Conservation (phyloP, 148 eudicot species). For the Selenicereus undatus region DNA sequence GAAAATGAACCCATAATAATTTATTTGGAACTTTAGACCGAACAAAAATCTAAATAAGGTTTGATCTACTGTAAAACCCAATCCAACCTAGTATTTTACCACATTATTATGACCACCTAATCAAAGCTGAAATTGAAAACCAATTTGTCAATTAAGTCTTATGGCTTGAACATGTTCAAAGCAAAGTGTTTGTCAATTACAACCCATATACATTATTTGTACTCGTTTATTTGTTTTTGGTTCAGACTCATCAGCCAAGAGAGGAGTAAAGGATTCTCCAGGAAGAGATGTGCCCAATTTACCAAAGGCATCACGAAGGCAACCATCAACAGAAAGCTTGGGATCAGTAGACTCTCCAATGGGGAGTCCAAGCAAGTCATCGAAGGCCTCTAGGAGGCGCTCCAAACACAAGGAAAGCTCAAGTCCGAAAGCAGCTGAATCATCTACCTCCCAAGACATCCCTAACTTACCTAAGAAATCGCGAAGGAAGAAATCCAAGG, state of each 20-base stretch:
- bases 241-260: conserved; percentile 8
- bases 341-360: conserved; percentile 31
- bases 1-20: too few relatives aligned
- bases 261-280: conserved; percentile 24
- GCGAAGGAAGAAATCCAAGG: conserved; percentile 62
- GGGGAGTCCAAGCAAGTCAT: conserved; percentile 27
- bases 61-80: too few relatives aligned
- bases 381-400: conserved; percentile 39
- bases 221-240: background rate
- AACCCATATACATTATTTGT: too few relatives aligned
- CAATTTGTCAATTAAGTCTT: too few relatives aligned
- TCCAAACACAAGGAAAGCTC: conserved; percentile 28
- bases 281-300: conserved; percentile 26
- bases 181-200: too few relatives aligned
- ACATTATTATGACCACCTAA: too few relatives aligned
- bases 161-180: too few relatives aligned
- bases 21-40: too few relatives aligned
- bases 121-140: too few relatives aligned
- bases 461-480: conserved; percentile 63
- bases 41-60: too few relatives aligned
- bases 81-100: too few relatives aligned
- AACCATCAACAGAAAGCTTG: conserved; percentile 31
- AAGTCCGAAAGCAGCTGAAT: conserved; percentile 17
- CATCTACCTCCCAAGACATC: conserved; percentile 20
- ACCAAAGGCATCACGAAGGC: conserved; percentile 37